Conservation (phyloP, 2,329 filamentous ascomycete species). For the Penicillium crustosum region DNA sequence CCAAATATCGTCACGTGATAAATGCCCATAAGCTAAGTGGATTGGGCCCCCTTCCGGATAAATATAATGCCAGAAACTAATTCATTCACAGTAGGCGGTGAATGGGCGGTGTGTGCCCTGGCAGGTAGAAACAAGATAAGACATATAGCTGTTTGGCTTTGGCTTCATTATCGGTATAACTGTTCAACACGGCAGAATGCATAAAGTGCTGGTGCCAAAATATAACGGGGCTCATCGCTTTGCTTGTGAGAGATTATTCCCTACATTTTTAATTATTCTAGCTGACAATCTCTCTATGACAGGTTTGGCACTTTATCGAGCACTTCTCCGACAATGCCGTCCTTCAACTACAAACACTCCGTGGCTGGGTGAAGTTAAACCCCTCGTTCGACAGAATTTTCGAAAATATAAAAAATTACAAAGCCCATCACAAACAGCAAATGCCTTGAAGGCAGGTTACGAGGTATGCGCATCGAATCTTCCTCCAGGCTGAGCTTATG, state of each 20-base stretch:
- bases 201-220: slow-evolving; percentile 35
- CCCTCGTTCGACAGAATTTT: slow-evolving; percentile 40
- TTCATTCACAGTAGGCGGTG: background rate
- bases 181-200: slow-evolving; percentile 32
- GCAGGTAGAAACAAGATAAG: background rate
- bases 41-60: background rate
- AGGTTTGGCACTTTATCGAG: slow-evolving; percentile 49
- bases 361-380: slow-evolving; percentile 27
- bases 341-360: slow-evolving; percentile 27
- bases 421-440: slow-evolving; percentile 40
- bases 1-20: background rate
- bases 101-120: background rate
- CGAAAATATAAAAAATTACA: slow-evolving; percentile 39
- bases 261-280: background rate
- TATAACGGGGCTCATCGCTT: slow-evolving; percentile 44
- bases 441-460: slow-evolving; percentile 45
- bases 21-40: too few relatives aligned
- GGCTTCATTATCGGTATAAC: background rate
- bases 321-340: slow-evolving; percentile 45
- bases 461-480: slow-evolving; percentile 29
- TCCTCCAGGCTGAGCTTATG: background rate
- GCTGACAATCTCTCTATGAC: background rate
- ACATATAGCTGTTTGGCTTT: background rate
- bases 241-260: slow-evolving; percentile 38
- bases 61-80: rapidly evolving